These are phyloP conservation scores for Ustilago sp. DNA, from an alignment of 1,284 basidiomycete genomes.

Conservation along the genomic window DNA sequence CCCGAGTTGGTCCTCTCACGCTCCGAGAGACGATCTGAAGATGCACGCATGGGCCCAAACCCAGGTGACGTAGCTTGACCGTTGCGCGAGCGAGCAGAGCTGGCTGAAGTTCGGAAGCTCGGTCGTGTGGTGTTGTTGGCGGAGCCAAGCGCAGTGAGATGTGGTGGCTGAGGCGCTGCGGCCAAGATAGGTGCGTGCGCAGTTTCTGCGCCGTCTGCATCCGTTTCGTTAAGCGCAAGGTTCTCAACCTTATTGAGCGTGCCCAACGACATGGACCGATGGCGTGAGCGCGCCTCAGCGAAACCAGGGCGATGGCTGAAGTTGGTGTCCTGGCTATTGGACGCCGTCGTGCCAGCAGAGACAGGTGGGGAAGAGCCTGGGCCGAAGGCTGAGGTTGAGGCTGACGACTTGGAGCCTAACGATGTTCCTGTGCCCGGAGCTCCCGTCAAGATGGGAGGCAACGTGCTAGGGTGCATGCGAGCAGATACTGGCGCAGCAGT, in stretches of 20 bases:
- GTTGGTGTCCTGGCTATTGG: slow-evolving; percentile 28
- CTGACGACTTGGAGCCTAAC: slow-evolving; percentile 12
- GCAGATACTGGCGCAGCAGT: slow-evolving; percentile 8
- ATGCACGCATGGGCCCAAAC: slow-evolving; percentile 52
- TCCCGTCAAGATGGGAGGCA: slow-evolving; percentile 42
- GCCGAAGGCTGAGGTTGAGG: slow-evolving; percentile 7
- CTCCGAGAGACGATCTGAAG: slow-evolving; percentile 57
- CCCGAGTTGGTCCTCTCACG: slow-evolving; percentile 51
- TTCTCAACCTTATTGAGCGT: slow-evolving; percentile 35
- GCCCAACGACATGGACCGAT: slow-evolving; percentile 38
- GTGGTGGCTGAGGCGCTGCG: slow-evolving; percentile 12
- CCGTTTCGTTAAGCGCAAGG: slow-evolving; percentile 27
- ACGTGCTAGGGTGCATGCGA: slow-evolving; percentile 23
- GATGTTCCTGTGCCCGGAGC: slow-evolving; percentile 12
- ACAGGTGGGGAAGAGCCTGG: slow-evolving; percentile 36
- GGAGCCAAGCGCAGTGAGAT: slow-evolving; percentile 20
- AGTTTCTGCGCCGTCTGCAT: slow-evolving; percentile 9
- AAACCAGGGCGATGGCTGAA: slow-evolving; percentile 40
- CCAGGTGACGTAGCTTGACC: slow-evolving; percentile 42
- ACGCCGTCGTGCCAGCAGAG: slow-evolving; percentile 13
- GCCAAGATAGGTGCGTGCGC: slow-evolving; percentile 6
- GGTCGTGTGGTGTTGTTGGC: slow-evolving; percentile 15
- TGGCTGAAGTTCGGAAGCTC: slow-evolving; percentile 38
- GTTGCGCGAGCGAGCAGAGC: slow-evolving; percentile 35
- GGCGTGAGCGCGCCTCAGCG: slow-evolving; percentile 44